Evolutionary conservation across 164 flowering plant species (phyloP).

Genomic region (Magnolia officinalis): DNA sequence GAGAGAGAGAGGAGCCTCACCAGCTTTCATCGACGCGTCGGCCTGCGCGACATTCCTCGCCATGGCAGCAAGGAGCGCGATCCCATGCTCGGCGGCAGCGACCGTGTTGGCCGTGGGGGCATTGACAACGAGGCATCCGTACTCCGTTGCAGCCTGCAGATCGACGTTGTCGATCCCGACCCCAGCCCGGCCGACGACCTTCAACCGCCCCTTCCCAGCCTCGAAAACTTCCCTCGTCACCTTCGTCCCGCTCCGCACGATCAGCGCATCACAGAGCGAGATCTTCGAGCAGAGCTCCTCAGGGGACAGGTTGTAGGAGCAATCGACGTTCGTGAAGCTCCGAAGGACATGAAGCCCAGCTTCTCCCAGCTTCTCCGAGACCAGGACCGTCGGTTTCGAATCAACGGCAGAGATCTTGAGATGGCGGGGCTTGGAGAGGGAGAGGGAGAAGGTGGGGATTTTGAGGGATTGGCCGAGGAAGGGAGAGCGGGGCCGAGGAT

Average conservation of each 20-base stretch:
- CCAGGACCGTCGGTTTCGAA: slow-evolving; percentile 60
- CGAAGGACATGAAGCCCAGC: slow-evolving; percentile 63
- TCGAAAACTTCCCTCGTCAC: slow-evolving; percentile 77
- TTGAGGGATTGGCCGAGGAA: slow-evolving; percentile 7
- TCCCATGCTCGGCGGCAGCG: slow-evolving; percentile 96
- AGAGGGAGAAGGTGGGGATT: neutral
- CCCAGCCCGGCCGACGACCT: slow-evolving; percentile 95
- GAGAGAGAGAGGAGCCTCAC: slow-evolving; percentile 30
- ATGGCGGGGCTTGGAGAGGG: neutral
- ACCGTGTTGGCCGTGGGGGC: slow-evolving; percentile 95
- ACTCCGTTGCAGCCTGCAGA: slow-evolving; percentile 90
- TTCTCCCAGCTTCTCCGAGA: slow-evolving; percentile 87
- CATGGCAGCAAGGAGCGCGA: slow-evolving; percentile 77
- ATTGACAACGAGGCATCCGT: slow-evolving; percentile 84
- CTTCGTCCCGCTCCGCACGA: slow-evolving; percentile 92
- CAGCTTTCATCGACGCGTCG: slow-evolving; percentile 86
- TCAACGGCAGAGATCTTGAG: slow-evolving; percentile 6
- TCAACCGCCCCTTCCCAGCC: slow-evolving; percentile 67
- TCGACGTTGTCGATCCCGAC: slow-evolving; percentile 97
- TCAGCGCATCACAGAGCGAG: slow-evolving; percentile 66
- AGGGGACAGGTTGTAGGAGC: slow-evolving; percentile 54
- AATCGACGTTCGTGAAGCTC: slow-evolving; percentile 60
- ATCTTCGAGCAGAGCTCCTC: slow-evolving; percentile 66
- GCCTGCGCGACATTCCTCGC: slow-evolving; percentile 85
- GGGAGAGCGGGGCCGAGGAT: slow-evolving; percentile 1